A percentile compares a stretch with the other conserved stretches of the same genome.
These are phyloP conservation scores for Corynespora cassiicola DNA, from an alignment of 2,329 filamentous ascomycete genomes.

Conservation along the genomic window DNA sequence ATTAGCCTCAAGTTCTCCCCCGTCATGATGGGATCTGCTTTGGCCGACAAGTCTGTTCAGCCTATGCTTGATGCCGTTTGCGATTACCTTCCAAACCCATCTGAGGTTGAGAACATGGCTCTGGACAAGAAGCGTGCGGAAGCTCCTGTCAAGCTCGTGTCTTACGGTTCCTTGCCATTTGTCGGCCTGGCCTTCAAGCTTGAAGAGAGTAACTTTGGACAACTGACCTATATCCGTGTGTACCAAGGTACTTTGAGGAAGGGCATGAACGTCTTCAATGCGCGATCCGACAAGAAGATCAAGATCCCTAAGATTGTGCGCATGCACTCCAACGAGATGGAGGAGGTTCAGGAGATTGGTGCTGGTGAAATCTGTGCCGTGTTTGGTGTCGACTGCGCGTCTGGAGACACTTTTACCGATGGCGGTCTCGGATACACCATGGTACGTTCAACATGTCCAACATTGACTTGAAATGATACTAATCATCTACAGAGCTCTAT, in stretches of 20 bases:
- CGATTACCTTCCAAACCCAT: constrained; percentile 92
- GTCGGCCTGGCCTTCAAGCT: constrained; percentile 98
- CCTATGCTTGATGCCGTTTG: constrained; percentile 96
- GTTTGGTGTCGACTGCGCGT: constrained; percentile 97
- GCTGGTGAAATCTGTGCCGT: constrained; percentile 98
- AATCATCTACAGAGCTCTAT: constrained; percentile 70
- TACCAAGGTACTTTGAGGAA: constrained; percentile 93
- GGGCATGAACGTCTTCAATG: constrained; percentile 91
- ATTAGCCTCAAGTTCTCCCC: constrained; percentile 88
- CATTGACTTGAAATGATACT: constrained; percentile 1
- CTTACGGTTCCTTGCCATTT: constrained; percentile 92
- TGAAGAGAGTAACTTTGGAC: constrained; percentile 97
- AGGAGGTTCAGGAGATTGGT: constrained; percentile 89
- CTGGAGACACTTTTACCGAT: constrained; percentile 97
- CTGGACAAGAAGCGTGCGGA: constrained; percentile 83
- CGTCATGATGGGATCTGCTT: constrained; percentile 93
- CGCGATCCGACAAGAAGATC: constrained; percentile 92
- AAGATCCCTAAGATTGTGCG: constrained; percentile 96
- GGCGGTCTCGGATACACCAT: constrained; percentile 91
- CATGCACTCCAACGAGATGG: constrained; percentile 99
- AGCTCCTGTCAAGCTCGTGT: constrained; percentile 82
- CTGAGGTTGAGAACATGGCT: constrained; percentile 86
- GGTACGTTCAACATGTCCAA: constrained; percentile 46
- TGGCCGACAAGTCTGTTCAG: constrained; percentile 94
- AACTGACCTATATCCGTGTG: constrained; percentile 97